Base-by-base conservation (phyloP, 257 asterid genomes). In the Przewalskia tangutica region DNA sequence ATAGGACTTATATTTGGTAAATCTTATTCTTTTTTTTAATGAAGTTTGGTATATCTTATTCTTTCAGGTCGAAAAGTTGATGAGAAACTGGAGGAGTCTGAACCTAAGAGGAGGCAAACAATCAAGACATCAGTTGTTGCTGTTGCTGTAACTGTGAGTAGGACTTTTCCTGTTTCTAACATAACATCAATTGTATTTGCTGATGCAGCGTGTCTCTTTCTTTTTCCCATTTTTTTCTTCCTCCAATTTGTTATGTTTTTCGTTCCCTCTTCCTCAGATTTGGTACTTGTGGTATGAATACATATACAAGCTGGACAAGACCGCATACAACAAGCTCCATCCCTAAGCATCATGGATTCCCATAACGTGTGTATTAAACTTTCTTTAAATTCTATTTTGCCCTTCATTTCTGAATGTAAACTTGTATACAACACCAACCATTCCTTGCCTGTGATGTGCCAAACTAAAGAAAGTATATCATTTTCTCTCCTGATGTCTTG, bases 281-380 rank as follows among this genome's bases (percentile, higher is more conserved):
- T 89, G 91, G 36, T 92, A 89, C 81, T 86, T 92, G 82, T 95
- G 98, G 99, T 95, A 83, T 48, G 98, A 92, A 89, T 94, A 82
- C 83, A 87, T 95, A 59, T 95, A 94, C 94, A 95, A 91, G 93
- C 92, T 95, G 90, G 99, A 94, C 90, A 95, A 91, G 85, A 85
- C 88, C 84, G 40, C 91, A 77, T 95, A 95, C 87, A 95, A 92
- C 93, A 95, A 93, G 91, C 91, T 90, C 81, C 99, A 95, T 78
- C 98, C 99, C 1, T 95, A 95, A 91, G 94, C 99, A 2, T 95
- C 99, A 65, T 95, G 99, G 99, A 94, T 95, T 77, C 99, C 99
- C 63, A 95, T 95, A 83, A 92, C 97, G 99, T 95, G 66, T 36
- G 97, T 89, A 82, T 56, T 71, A 3, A 13, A 20, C 14, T 23